A percentile compares a stretch with the other conserved stretches of the same genome.
Conservation (phyloP, 2,329 filamentous ascomycete genomes). For the Clarireedia homoeocarpa region DNA sequence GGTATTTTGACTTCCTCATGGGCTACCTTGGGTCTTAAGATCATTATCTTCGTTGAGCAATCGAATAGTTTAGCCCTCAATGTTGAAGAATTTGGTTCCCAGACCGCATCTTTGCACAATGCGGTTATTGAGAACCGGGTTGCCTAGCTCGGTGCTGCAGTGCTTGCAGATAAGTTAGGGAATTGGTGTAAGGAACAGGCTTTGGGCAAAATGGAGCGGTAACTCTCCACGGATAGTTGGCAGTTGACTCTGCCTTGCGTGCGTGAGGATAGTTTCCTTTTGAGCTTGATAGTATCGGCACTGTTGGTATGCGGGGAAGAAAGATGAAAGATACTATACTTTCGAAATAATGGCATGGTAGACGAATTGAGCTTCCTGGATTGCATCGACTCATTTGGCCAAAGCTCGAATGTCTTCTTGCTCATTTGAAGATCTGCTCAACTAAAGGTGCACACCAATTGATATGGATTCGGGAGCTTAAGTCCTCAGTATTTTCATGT, state of each 20-base stretch:
- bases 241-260: slow-evolving; percentile 42
- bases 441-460: slow-evolving; percentile 35
- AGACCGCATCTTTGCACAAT: slow-evolving; percentile 39
- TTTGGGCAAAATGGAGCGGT: slow-evolving; percentile 36
- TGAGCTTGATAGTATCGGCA: neutral
- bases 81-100: slow-evolving; percentile 42
- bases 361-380: slow-evolving; percentile 38
- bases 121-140: slow-evolving; percentile 34
- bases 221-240: slow-evolving; percentile 37
- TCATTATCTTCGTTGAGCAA: slow-evolving; percentile 33
- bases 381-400: slow-evolving; percentile 38
- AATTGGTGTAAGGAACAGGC: slow-evolving; percentile 28
- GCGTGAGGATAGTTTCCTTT: slow-evolving; percentile 36
- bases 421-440: slow-evolving; percentile 33
- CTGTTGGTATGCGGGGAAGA: no score
- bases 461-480: slow-evolving; percentile 30
- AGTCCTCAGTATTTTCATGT: neutral
- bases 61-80: slow-evolving; percentile 30
- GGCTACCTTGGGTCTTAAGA: slow-evolving; percentile 32
- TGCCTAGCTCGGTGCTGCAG: slow-evolving; percentile 33
- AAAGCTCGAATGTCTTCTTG: slow-evolving; percentile 37
- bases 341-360: slow-evolving; percentile 32
- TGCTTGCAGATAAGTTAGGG: slow-evolving; percentile 31
- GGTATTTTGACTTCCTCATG: slow-evolving; percentile 37
- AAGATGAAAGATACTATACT: neutral